Conservation (phyloP, 2,329 filamentous ascomycete species). For the Colletotrichum phormii region DNA sequence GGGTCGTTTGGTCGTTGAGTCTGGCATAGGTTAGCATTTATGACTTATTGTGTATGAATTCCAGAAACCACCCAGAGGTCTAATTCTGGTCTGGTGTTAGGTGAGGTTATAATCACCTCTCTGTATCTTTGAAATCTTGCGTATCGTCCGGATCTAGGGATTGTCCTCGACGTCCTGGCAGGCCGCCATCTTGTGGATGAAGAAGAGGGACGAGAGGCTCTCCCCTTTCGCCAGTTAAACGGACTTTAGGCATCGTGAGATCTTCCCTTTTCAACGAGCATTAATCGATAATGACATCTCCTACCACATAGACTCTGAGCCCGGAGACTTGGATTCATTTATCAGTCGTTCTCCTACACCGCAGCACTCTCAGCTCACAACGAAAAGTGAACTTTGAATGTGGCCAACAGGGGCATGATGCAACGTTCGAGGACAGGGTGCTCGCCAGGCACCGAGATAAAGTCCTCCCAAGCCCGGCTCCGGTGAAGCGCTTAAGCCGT, state of each 20-base stretch:
- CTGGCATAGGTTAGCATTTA: background rate
- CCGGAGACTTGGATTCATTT: background rate
- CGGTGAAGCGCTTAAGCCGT: background rate
- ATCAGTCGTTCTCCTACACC: background rate
- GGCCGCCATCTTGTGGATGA: background rate
- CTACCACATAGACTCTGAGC: background rate
- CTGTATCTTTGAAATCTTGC: background rate
- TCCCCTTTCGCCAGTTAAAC: background rate
- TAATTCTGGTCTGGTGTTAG: background rate
- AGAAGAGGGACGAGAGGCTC: background rate
- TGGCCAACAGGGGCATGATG: background rate
- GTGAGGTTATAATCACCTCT: background rate
- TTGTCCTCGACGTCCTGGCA: background rate
- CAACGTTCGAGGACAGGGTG: background rate
- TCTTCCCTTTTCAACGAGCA: background rate
- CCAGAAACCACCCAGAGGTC: background rate
- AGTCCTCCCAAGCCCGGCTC: background rate
- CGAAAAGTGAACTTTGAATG: background rate
- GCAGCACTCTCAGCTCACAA: background rate
- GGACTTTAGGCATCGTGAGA: background rate
- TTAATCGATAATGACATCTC: background rate
- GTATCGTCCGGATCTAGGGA: background rate
- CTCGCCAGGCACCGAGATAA: conserved; percentile 2
- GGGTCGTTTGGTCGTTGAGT: background rate
- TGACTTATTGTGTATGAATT: too few species aligned